phyloP scores from a whole-genome alignment of 352 stramenopile species.

The Phytophthora fragariaefolia region DNA sequence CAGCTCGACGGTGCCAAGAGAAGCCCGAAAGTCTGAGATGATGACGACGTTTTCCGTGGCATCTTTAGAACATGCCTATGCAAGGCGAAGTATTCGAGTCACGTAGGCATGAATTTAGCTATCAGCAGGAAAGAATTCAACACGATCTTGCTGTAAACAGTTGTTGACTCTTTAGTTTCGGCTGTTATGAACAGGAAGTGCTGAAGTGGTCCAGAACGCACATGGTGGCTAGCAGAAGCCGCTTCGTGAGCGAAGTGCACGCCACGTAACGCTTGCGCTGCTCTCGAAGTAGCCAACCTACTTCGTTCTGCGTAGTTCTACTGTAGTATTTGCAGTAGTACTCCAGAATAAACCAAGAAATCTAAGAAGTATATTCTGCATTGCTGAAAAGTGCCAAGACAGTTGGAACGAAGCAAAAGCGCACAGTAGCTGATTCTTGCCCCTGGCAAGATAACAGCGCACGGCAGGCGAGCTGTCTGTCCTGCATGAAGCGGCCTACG shows the following conservation, averaged over 20 bases:
- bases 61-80: constrained; percentile 28
- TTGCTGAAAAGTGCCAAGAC: too few species aligned
- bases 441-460: not conserved
- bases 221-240: not conserved
- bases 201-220: not conserved
- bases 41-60: constrained; percentile 11
- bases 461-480: not conserved
- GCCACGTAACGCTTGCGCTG: too few species aligned
- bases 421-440: too few species aligned
- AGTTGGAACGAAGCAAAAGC: too few species aligned
- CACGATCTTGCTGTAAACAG: constrained; percentile 22
- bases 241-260: too few species aligned
- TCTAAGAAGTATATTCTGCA: too few species aligned
- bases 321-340: too few species aligned
- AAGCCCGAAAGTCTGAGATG: constrained; percentile 21
- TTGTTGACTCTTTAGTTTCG: not conserved
- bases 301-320: too few species aligned
- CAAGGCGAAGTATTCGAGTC: constrained; percentile 24
- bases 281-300: too few species aligned
- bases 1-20: constrained; percentile 22
- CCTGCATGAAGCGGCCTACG: constrained; percentile 26
- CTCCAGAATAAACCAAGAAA: too few species aligned
- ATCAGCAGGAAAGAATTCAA: constrained; percentile 29
- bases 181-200: not conserved
- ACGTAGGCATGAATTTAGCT: constrained; percentile 21